Base-by-base conservation (phyloP, 2,329 filamentous ascomycete genomes). In the Monosporascus sp. region DNA sequence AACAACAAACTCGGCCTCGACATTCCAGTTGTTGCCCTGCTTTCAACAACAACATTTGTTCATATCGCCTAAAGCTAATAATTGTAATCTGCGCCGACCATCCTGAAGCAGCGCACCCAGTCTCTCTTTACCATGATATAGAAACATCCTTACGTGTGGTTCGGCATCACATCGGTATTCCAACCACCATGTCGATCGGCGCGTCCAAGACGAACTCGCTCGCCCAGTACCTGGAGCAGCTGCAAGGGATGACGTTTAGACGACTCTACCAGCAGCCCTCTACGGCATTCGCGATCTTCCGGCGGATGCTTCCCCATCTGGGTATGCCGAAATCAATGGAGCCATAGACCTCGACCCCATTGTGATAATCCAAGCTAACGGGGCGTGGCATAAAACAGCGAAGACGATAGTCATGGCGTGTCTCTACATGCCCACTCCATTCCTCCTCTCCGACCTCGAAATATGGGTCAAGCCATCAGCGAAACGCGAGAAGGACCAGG, bases 371-470 rank as follows among this genome's bases (percentile, higher is more conserved):
- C 54, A 57, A 31, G 49, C 41, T 48, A 46, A 43, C 35, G 31
- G 31, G 22, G 11, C 27, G 27, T 11, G 27, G 27, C 27, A 5
- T 3, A 11, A 31, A 40, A 58, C 63, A 90, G 93, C 94, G 63
- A 97, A 99, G 79, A 91, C 86, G 17, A 88, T 99, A 65, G 93
- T 99, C 56, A 96, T 97, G 87, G 89, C 89, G 40, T 85, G 99
- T 65, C 84, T 99, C 4, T 99, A 96, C 74, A 88, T 95, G 76
- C 89, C 90, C 41, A 79, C 82, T 11, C 89, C 94, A 0, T 82
- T 97, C 58, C 81, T 84, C 2, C 80, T 90, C n/a, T 77, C 83
- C 58, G 88, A 95, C 64, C 81, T 99, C 55, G 91, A 97, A 62
- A 75, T 82, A 43, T 96, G 93, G 91, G 86, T 97, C 49, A 88